Conservation (phyloP, 1,284 basidiomycete genomes). For the Heliocybe sulcata region DNA sequence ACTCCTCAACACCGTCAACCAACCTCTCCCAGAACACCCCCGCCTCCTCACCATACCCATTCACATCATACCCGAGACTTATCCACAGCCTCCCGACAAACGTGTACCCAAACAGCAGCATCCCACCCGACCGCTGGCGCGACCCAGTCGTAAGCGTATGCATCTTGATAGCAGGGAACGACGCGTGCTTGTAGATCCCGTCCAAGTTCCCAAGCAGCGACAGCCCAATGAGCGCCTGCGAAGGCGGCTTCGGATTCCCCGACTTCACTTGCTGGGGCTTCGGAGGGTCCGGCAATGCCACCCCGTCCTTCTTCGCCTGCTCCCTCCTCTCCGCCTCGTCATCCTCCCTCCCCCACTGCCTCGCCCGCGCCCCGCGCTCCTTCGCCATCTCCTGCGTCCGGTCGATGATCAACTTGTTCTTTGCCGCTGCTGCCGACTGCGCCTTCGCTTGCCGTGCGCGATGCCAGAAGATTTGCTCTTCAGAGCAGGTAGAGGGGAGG, state of each 20-base stretch:
- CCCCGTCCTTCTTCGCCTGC: slow-evolving; percentile 39
- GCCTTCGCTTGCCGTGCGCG: slow-evolving; percentile 60
- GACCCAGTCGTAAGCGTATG: slow-evolving; percentile 73
- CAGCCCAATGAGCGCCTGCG: slow-evolving; percentile 61
- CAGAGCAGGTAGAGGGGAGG: slow-evolving; percentile 34
- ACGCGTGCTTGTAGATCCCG: slow-evolving; percentile 62
- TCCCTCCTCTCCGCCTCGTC: slow-evolving; percentile 53
- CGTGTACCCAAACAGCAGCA: slow-evolving; percentile 73
- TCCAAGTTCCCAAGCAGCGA: slow-evolving; percentile 78
- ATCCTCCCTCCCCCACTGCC: slow-evolving; percentile 64
- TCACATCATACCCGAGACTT: slow-evolving; percentile 68
- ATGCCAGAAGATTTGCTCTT: slow-evolving; percentile 55
- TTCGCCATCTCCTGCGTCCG: slow-evolving; percentile 58
- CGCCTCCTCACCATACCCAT: slow-evolving; percentile 56
- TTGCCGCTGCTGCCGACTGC: slow-evolving; percentile 58
- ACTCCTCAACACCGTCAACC: slow-evolving; percentile 43
- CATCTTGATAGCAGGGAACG: slow-evolving; percentile 47
- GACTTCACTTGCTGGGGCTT: slow-evolving; percentile 9
- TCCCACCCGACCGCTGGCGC: slow-evolving; percentile 62
- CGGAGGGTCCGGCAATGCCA: slow-evolving; percentile 26
- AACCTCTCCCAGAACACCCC: slow-evolving; percentile 52
- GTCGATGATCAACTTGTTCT: slow-evolving; percentile 50
- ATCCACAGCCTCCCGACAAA: slow-evolving; percentile 68
- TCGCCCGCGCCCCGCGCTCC: slow-evolving; percentile 50
- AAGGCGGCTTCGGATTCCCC: slow-evolving; percentile 28